Conservation (phyloP, 345 rosid genomes). For the Draba incana region DNA sequence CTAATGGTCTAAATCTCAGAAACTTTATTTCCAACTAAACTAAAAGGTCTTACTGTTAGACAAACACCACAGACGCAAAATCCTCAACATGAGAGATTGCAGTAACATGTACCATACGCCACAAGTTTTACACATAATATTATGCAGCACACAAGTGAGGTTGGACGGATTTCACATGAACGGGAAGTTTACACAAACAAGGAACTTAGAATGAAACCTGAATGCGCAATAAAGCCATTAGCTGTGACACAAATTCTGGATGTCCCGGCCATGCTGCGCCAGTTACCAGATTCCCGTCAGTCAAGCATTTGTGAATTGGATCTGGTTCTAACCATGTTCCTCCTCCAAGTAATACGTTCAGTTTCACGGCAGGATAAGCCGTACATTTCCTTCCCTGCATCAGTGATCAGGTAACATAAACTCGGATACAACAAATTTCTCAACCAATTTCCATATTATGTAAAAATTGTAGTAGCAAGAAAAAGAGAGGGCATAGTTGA, state of each 20-base stretch:
- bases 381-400: conserved; percentile 84
- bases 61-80: conserved; percentile 15
- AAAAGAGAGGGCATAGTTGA: too few relatives aligned
- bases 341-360: conserved; percentile 70
- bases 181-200: conserved; percentile 2
- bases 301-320: conserved; percentile 76
- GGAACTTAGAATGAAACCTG: conserved; percentile 53
- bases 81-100: conserved; percentile 14
- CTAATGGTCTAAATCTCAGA: neutral
- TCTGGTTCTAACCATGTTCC: conserved; percentile 89
- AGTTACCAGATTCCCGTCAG: conserved; percentile 82
- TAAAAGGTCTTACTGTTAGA: conserved; percentile 11
- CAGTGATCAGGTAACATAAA: conserved; percentile 3
- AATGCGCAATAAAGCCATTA: conserved; percentile 76
- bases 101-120: conserved; percentile 9
- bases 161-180: neutral
- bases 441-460: neutral
- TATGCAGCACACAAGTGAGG: conserved; percentile 8
- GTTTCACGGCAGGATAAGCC: conserved; percentile 92
- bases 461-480: neutral
- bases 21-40: neutral
- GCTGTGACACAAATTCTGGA: conserved; percentile 75
- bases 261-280: conserved; percentile 98
- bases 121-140: conserved; percentile 8
- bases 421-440: conserved; percentile 2